phyloP scores from a whole-genome alignment of 768 basidiomycete species.

The Podaxis sp. region DNA sequence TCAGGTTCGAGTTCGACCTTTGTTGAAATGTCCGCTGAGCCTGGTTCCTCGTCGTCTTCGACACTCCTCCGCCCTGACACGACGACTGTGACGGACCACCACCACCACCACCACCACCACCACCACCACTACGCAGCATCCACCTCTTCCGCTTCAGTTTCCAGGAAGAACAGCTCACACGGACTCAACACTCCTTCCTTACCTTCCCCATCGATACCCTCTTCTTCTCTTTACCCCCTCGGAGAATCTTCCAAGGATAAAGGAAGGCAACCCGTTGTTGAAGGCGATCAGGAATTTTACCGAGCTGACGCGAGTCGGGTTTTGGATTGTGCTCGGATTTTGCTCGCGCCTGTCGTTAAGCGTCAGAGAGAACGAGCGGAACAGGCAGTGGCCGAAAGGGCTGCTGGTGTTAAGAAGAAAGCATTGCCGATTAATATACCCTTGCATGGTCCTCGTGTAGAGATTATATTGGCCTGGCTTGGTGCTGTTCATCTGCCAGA shows the following conservation, averaged over 20 bases:
- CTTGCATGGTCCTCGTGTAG: conserved; percentile 81
- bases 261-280: conserved; percentile 16
- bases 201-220: conserved; percentile 2
- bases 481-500: conserved; percentile 77
- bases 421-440: conserved; percentile 72
- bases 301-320: conserved; percentile 42
- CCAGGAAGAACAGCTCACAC: conserved; percentile 19
- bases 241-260: conserved; percentile 7
- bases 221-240: background rate
- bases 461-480: conserved; percentile 82
- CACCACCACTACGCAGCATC: background rate
- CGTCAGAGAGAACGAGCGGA: conserved; percentile 58
- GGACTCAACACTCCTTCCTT: background rate
- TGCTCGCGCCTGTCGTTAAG: conserved; percentile 66
- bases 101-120: too few species aligned
- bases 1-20: background rate
- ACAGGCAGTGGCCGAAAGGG: conserved; percentile 47
- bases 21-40: background rate
- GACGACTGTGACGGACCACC: background rate
- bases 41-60: conserved; percentile 10
- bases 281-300: conserved; percentile 11
- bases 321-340: conserved; percentile 66
- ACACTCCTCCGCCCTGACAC: conserved; percentile 11
- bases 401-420: conserved; percentile 48
- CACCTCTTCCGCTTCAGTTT: conserved; percentile 1